Percentiles rank a stretch among this genome's conserved stretches.
Evolutionary conservation across 345 rosid genomes (phyloP).

Genomic region (Ceriops decandra): DNA sequence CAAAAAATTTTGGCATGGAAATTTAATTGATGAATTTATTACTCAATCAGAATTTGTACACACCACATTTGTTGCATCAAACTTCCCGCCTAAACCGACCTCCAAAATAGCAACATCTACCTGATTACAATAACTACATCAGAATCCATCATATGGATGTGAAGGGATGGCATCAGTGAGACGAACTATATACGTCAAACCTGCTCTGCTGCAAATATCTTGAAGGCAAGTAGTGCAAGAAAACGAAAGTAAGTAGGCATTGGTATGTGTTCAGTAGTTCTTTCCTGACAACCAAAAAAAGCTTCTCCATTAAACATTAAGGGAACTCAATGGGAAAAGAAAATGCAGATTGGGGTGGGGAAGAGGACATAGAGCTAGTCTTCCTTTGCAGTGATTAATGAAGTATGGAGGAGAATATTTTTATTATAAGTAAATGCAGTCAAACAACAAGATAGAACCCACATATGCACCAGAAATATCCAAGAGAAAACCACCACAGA

Average conservation of each 20-base stretch:
- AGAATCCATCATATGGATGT: neutral
- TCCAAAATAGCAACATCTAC: conserved; percentile 93
- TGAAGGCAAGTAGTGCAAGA: conserved; percentile 85
- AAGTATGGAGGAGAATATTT: neutral
- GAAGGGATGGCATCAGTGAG: neutral
- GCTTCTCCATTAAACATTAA: neutral
- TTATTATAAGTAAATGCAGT: neutral
- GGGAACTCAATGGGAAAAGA: neutral
- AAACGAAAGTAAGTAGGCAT: conserved; percentile 95
- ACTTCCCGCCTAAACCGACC: conserved; percentile 92
- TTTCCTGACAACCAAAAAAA: conserved; percentile 47
- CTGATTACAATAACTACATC: conserved; percentile 29
- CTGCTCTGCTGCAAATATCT: conserved; percentile 82
- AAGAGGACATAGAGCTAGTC: too few relatives aligned
- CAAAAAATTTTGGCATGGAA: neutral
- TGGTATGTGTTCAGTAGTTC: conserved; percentile 58
- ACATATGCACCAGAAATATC: neutral
- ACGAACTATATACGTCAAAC: conserved; percentile 32
- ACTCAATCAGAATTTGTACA: conserved; percentile 10
- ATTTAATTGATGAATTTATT: conserved; percentile 4
- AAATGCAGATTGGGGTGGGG: neutral
- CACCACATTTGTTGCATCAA: conserved; percentile 95
- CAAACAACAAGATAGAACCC: neutral
- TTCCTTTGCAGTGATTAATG: too few relatives aligned
- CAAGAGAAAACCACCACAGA: neutral